Evolutionary conservation across 2,329 filamentous ascomycete genomes (phyloP).

Genomic region (Thielaviopsis euricoi): DNA sequence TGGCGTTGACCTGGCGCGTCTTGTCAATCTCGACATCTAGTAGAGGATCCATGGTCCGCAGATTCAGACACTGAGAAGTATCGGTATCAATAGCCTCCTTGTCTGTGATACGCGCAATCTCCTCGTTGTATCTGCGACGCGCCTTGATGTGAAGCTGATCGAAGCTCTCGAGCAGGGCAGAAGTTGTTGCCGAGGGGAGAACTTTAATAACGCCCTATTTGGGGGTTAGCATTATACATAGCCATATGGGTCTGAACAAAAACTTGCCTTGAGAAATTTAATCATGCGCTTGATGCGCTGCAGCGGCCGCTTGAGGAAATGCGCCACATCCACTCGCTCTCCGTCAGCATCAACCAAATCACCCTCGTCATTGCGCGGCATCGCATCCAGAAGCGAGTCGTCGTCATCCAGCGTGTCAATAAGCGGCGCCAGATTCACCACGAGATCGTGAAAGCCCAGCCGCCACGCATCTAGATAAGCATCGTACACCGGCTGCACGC

Average conservation of each 20-base stretch:
- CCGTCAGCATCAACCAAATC: conserved; percentile 58
- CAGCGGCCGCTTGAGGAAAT: conserved; percentile 75
- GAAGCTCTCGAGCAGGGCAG: conserved; percentile 34
- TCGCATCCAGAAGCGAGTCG: conserved; percentile 40
- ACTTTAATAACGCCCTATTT: conserved; percentile 38
- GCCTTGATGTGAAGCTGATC: conserved; percentile 61
- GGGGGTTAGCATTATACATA: not conserved
- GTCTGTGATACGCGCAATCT: conserved; percentile 59
- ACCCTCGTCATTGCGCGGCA: conserved; percentile 46
- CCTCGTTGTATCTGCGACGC: conserved; percentile 45
- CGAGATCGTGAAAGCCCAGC: conserved; percentile 82
- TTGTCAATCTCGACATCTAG: conserved; percentile 56
- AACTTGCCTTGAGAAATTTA: conserved; percentile 58
- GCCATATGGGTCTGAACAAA: not conserved
- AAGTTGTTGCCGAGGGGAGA: conserved; percentile 29
- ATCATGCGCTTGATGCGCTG: conserved; percentile 75
- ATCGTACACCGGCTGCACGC: conserved; percentile 60
- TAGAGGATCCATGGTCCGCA: conserved; percentile 57
- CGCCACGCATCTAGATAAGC: conserved; percentile 82
- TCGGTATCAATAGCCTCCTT: conserved; percentile 78
- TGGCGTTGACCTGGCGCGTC: conserved; percentile 68
- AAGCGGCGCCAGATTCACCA: conserved; percentile 77
- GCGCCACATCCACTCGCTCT: conserved; percentile 85
- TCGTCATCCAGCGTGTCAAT: conserved; percentile 36
- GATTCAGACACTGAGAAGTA: conserved; percentile 60